Evolutionary conservation across 805 yeast genomes (phyloP).

Genomic region (Candida stauntonica): DNA sequence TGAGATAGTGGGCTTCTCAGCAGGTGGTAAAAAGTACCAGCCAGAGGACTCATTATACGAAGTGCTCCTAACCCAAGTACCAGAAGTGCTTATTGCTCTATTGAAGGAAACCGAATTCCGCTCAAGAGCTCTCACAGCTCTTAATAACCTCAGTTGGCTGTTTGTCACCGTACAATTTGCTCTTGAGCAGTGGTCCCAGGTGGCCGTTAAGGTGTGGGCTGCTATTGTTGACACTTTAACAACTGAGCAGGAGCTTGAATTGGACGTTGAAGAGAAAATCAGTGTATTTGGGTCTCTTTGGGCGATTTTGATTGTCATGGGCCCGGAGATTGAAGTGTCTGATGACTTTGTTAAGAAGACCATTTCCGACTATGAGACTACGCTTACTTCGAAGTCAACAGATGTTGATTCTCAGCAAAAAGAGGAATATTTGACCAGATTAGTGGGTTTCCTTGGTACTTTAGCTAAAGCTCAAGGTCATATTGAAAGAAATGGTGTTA

Average conservation of each 20-base stretch:
- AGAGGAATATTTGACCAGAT: constrained; percentile 38
- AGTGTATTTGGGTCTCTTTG: constrained; percentile 40
- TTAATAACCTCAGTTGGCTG: constrained; percentile 72
- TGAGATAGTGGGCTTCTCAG: constrained; percentile 44
- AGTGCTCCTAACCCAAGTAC: constrained; percentile 24
- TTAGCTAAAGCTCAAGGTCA: constrained; percentile 44
- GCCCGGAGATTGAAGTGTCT: constrained; percentile 20
- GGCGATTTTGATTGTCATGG: constrained; percentile 35
- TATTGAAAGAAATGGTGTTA: constrained; percentile 38
- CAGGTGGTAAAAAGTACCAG: constrained; percentile 6
- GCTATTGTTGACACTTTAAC: constrained; percentile 12
- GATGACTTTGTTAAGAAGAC: constrained; percentile 26
- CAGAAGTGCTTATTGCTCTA: constrained; percentile 38
- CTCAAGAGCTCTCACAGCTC: constrained; percentile 54
- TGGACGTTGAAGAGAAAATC: constrained; percentile 29
- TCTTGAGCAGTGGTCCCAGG: constrained; percentile 14
- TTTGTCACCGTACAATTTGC: constrained; percentile 18
- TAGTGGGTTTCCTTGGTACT: constrained; percentile 49
- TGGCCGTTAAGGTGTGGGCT: constrained; percentile 10
- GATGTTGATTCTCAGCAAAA: constrained; percentile 25
- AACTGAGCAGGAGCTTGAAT: constrained; percentile 9
- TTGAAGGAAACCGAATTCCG: constrained; percentile 41
- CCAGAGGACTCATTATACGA: constrained; percentile 11
- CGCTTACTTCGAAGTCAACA: constrained; percentile 5
- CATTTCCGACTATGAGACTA: constrained; percentile 21